These are phyloP conservation scores for Atkinsonella texensis DNA, from an alignment of 2,329 filamentous ascomycete genomes.

Conservation along the genomic window DNA sequence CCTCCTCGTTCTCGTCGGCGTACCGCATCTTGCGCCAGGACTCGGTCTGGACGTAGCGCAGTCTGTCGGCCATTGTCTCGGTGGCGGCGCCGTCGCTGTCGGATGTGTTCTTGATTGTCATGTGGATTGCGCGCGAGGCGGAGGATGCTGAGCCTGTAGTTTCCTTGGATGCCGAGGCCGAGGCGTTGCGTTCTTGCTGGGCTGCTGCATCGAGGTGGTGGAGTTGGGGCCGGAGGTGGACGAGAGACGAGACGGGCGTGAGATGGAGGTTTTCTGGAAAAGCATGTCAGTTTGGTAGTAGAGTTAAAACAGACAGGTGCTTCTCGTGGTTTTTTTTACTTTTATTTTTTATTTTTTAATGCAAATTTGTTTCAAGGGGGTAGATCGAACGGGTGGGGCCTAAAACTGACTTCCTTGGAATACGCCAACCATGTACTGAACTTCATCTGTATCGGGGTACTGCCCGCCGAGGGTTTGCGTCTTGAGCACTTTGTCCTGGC, in stretches of 20 bases:
- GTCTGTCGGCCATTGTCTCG: slow-evolving; percentile 62
- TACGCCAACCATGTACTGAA: slow-evolving; percentile 85
- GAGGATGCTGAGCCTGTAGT: slow-evolving; percentile 21
- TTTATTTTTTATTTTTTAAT: neutral
- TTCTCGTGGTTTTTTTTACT: neutral
- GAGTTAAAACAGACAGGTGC: neutral
- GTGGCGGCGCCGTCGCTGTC: slow-evolving; percentile 53
- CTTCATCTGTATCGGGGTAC: slow-evolving; percentile 54
- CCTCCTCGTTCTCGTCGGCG: slow-evolving; percentile 66
- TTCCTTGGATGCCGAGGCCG: slow-evolving; percentile 26
- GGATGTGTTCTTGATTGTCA: slow-evolving; percentile 69
- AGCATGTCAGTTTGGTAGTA: too few species aligned
- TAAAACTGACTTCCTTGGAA: slow-evolving; percentile 61
- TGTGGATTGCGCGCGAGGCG: slow-evolving; percentile 67
- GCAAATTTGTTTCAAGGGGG: neutral
- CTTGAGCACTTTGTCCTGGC: slow-evolving; percentile 59
- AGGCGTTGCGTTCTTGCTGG: slow-evolving; percentile 49
- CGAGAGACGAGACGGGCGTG: slow-evolving; percentile 68
- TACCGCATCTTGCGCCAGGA: slow-evolving; percentile 70
- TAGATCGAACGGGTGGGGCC: neutral
- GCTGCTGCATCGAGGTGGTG: slow-evolving; percentile 81
- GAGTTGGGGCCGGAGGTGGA: slow-evolving; percentile 82
- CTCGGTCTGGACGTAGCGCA: slow-evolving; percentile 71
- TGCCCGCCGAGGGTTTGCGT: slow-evolving; percentile 81
- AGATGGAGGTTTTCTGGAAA: slow-evolving; percentile 67